phyloP scores from a whole-genome alignment of 371 early-diverging fungal species.

The Haplosporangium sp. region DNA sequence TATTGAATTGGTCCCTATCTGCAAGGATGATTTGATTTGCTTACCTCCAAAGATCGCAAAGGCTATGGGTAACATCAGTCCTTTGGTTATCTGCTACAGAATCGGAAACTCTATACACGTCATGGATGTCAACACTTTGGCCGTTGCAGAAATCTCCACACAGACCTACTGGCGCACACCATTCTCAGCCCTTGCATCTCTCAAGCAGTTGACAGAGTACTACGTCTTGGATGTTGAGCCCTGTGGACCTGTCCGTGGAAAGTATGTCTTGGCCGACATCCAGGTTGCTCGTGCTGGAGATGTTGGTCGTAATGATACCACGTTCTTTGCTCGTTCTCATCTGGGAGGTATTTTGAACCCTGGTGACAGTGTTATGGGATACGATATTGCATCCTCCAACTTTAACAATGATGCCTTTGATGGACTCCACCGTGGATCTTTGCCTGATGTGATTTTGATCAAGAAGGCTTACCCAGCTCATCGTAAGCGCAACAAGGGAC shows the following conservation, averaged over 20 bases:
- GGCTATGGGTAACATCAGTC: slow-evolving; percentile 85
- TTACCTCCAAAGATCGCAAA: slow-evolving; percentile 89
- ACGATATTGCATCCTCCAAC: slow-evolving; percentile 89
- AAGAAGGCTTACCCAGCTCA: slow-evolving; percentile 92
- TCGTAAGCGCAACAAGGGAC: slow-evolving; percentile 84
- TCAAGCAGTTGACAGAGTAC: slow-evolving; percentile 86
- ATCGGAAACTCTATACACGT: slow-evolving; percentile 89
- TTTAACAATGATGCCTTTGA: slow-evolving; percentile 92
- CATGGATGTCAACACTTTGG: slow-evolving; percentile 88
- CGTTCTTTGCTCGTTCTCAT: slow-evolving; percentile 91
- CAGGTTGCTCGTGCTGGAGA: slow-evolving; percentile 85
- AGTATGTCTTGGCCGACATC: slow-evolving; percentile 81
- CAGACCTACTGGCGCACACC: slow-evolving; percentile 88
- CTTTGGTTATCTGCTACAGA: slow-evolving; percentile 85
- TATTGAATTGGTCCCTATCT: slow-evolving; percentile 97
- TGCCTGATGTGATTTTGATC: slow-evolving; percentile 92
- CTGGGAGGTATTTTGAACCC: slow-evolving; percentile 90
- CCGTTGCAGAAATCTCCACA: slow-evolving; percentile 79
- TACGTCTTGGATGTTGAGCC: slow-evolving; percentile 95
- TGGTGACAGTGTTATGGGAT: slow-evolving; percentile 95
- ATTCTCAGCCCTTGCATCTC: slow-evolving; percentile 79
- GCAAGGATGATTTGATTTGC: slow-evolving; percentile 97
- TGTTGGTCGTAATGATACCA: slow-evolving; percentile 86
- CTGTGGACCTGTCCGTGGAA: slow-evolving; percentile 80
- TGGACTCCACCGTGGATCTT: slow-evolving; percentile 63